A percentile compares a stretch with the other conserved stretches of the same genome.
Conservation (phyloP, 2,329 filamentous ascomycete species). For the Ceratocystis colombiana region DNA sequence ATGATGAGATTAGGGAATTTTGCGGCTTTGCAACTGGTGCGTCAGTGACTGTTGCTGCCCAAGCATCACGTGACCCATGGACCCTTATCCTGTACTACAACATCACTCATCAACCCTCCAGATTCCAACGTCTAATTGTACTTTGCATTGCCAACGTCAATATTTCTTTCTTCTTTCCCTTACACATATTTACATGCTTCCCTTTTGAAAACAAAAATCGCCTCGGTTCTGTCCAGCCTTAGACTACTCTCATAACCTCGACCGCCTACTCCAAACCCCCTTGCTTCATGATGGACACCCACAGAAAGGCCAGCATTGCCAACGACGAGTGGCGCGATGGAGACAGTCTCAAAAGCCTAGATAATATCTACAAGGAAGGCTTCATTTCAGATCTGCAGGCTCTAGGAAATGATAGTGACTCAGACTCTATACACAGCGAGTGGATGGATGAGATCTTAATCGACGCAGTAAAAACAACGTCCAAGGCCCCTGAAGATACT, state of each 20-base stretch:
- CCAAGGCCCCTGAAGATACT: constrained; percentile 26
- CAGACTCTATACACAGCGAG: constrained; percentile 37
- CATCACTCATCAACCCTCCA: not conserved
- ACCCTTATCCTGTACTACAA: constrained; percentile 10
- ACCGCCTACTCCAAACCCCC: not conserved
- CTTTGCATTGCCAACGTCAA: not conserved
- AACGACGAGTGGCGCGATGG: not conserved
- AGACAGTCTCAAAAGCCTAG: not conserved
- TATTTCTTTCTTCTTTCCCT: not conserved
- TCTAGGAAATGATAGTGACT: constrained; percentile 28
- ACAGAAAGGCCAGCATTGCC: constrained; percentile 6
- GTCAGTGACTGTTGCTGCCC: not conserved
- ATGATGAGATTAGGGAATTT: not conserved
- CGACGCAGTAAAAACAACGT: constrained; percentile 45
- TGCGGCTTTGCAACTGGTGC: not conserved
- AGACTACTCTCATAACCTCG: not conserved
- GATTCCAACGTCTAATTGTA: not conserved
- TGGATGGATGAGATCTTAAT: constrained; percentile 50
- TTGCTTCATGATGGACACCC: not conserved
- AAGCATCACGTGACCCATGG: not conserved
- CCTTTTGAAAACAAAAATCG: not conserved
- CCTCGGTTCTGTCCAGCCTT: not conserved
- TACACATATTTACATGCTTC: not conserved
- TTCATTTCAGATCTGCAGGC: not conserved
- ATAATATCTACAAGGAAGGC: not conserved